Evolutionary conservation across 495 filamentous ascomycete species (phyloP).

Genomic region (Hypoxylon crocopeplum): DNA sequence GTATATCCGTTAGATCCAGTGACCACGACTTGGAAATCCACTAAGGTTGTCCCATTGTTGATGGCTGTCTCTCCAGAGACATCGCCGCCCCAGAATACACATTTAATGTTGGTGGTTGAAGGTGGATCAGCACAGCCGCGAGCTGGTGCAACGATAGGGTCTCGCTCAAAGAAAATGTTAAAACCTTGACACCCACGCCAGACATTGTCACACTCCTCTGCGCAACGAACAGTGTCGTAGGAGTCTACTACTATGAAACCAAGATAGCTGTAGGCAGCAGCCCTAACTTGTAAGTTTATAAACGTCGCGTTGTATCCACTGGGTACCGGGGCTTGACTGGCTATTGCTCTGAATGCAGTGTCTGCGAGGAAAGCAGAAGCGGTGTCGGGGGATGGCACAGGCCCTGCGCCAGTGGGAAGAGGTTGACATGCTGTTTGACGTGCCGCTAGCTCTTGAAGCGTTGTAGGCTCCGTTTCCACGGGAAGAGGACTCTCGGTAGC

Average conservation of each 20-base stretch:
- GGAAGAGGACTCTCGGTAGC: slow-evolving; percentile 31
- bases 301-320: slow-evolving; percentile 50
- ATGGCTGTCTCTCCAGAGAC: slow-evolving; percentile 41
- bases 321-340: slow-evolving; percentile 43
- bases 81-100: slow-evolving; percentile 55
- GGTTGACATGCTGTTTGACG: slow-evolving; percentile 30
- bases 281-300: slow-evolving; percentile 44
- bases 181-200: slow-evolving; percentile 40
- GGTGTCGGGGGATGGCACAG: slow-evolving; percentile 43
- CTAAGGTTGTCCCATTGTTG: slow-evolving; percentile 48
- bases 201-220: slow-evolving; percentile 41
- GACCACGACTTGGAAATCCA: slow-evolving; percentile 52
- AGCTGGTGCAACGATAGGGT: slow-evolving; percentile 47
- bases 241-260: slow-evolving; percentile 47
- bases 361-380: slow-evolving; percentile 39
- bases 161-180: slow-evolving; percentile 58
- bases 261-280: slow-evolving; percentile 48
- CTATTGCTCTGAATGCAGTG: slow-evolving; percentile 21
- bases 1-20: slow-evolving; percentile 54
- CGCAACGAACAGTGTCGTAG: slow-evolving; percentile 53
- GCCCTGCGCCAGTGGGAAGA: slow-evolving; percentile 41
- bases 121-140: slow-evolving; percentile 52
- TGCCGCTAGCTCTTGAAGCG: slow-evolving; percentile 2
- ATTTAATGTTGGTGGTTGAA: slow-evolving; percentile 60
- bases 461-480: slow-evolving; percentile 19